Percentiles rank a stretch among this genome's conserved stretches.
Evolutionary conservation across 169 alveolate species (phyloP).

Genomic region (Cryptosporidium canis): DNA sequence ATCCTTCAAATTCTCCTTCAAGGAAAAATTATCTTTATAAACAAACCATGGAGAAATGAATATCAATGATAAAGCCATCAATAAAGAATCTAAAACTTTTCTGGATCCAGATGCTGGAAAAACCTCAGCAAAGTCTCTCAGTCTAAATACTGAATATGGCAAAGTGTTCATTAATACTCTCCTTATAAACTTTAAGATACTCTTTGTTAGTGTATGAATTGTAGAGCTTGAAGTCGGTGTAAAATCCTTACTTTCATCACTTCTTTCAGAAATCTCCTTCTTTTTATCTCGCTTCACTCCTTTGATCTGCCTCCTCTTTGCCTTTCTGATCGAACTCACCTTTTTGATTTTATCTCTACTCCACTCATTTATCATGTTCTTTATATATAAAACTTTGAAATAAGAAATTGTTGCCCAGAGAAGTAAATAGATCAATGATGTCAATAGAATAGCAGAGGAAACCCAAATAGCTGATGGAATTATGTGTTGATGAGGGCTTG

Average conservation of each 20-base stretch:
- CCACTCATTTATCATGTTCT: slow-evolving; percentile 18
- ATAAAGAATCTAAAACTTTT: neutral
- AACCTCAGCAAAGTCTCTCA: slow-evolving; percentile 29
- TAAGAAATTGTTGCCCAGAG: slow-evolving; percentile 25
- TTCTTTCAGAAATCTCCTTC: neutral
- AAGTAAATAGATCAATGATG: neutral
- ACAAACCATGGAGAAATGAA: slow-evolving; percentile 65
- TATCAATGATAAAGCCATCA: slow-evolving; percentile 3
- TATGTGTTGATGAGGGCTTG: slow-evolving; percentile 33
- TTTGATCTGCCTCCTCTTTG: neutral
- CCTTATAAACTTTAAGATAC: neutral
- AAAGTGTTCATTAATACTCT: neutral
- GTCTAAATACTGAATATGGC: slow-evolving; percentile 18
- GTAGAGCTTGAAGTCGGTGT: neutral
- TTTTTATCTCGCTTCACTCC: neutral
- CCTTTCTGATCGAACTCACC: neutral
- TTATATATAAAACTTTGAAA: slow-evolving; percentile 11
- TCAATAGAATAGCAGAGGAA: neutral
- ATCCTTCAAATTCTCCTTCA: neutral
- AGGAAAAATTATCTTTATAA: neutral
- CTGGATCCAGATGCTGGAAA: slow-evolving; percentile 32
- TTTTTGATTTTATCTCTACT: slow-evolving; percentile 6
- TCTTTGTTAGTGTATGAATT: neutral
- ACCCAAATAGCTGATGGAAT: slow-evolving; percentile 26
- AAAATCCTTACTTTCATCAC: neutral